Evolutionary conservation across 805 yeast genomes (phyloP), one percentile per base, ranked within the genome.

Genomic region (Pichia manshurica): DNA sequence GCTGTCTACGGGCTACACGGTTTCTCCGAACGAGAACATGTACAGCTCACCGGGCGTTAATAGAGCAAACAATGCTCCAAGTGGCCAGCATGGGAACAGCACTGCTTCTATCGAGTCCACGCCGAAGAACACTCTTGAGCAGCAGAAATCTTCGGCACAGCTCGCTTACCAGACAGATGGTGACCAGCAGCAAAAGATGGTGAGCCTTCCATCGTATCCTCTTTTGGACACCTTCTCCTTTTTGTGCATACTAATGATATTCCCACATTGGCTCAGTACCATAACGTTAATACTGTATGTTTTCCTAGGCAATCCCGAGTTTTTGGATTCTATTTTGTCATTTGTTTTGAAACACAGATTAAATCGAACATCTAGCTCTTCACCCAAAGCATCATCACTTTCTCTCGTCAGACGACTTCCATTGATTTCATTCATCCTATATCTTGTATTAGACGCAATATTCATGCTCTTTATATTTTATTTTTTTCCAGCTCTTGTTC

Each of bases 191-290:
- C 38, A 21, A 9, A 38, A 48, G 23, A 45, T 49, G 29, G 39
- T 53, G 7, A 44, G 52, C 9, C 51, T 61, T 8, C 53, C 60
- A 5, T 44, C 56, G 5, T 53, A 56, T 38, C 65, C 66, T 16
- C 46, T 63, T 10, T 28, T 56, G 9, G 67, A 63, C 39, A 61
- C 67, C 0, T 50, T 63, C 39, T 60, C 66, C 9, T 48, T 60
- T 6, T 55, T 63, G 4, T 45, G 61, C n/a, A 49, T 64, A 3
- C 46, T 64, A 4, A 46, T 53, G 25, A 50, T 59, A 6, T 41
- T 64, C 3, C 69, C 69, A 3, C 52, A 54, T 41, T 64, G 61
- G 58, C 32, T 61, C 6, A 58, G 65, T 31, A 51, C 55, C 4
- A 34, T 55, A 9, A 39, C 54, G 2, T 46, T 62, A 20, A 31